Evolutionary conservation across 352 stramenopile species (phyloP).

Genomic region (Phytophthora foliorum): DNA sequence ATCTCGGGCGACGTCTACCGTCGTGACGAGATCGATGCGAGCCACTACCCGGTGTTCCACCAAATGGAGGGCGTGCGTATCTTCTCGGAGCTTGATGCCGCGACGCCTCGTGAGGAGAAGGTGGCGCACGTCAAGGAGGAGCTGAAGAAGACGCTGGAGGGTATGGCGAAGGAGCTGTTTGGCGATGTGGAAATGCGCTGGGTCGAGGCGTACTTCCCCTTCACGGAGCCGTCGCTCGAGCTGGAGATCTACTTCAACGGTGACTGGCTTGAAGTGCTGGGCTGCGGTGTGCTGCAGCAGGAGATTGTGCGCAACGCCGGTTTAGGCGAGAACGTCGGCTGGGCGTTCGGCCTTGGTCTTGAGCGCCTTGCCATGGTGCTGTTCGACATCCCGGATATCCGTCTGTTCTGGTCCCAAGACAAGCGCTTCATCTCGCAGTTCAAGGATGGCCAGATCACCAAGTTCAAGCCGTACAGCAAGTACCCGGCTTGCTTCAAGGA

Average conservation of each 20-base stretch:
- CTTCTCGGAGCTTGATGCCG: slow-evolving; percentile 84
- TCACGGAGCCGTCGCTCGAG: slow-evolving; percentile 98
- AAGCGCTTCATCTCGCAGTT: slow-evolving; percentile 95
- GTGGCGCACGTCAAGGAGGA: slow-evolving; percentile 91
- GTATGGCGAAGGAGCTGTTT: slow-evolving; percentile 94
- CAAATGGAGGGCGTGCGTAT: slow-evolving; percentile 99
- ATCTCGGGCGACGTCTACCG: slow-evolving; percentile 97
- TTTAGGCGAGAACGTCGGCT: slow-evolving; percentile 92
- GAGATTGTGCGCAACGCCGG: slow-evolving; percentile 94
- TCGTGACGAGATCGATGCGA: slow-evolving; percentile 98
- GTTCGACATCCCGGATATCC: slow-evolving; percentile 99
- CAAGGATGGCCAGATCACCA: slow-evolving; percentile 93
- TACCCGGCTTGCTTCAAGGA: slow-evolving; percentile 99
- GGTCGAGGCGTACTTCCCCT: slow-evolving; percentile 99
- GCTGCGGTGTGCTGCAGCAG: slow-evolving; percentile 97
- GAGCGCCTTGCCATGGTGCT: slow-evolving; percentile 99
- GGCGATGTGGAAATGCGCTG: slow-evolving; percentile 96
- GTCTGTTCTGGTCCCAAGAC: slow-evolving; percentile 99
- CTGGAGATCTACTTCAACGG: slow-evolving; percentile 98
- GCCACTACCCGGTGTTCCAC: slow-evolving; percentile 99
- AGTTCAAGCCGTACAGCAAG: slow-evolving; percentile 99
- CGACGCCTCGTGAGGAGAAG: slow-evolving; percentile 76
- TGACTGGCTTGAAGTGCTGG: slow-evolving; percentile 99
- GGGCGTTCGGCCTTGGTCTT: slow-evolving; percentile 98
- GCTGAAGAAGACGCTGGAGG: slow-evolving; percentile 96